Evolutionary conservation across 306 rosid genomes (phyloP), one percentile per base, ranked within the genome.

Genomic region (Senna tora): DNA sequence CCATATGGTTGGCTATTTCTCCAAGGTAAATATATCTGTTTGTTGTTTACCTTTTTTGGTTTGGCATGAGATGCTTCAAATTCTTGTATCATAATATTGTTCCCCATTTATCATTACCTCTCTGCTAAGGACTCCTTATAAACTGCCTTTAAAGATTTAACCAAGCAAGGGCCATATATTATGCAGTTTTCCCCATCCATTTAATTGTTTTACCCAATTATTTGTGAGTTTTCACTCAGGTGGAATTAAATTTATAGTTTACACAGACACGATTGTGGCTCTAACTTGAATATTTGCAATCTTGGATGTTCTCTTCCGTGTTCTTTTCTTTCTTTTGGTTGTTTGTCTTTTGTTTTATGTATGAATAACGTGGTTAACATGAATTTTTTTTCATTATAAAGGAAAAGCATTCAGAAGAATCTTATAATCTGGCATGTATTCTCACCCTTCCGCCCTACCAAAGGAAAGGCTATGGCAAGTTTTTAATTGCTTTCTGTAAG

Each of bases 1-100:
- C 80, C 99, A 95, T 82, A 89, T 95, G 99, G 99, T 95, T 75
- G 99, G 99, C 76, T 95, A 95, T 83, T 95, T 95, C 76, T 91
- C 99, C 42, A 95, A 95, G 97, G 99, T 88, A 78, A 69, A 30
- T 22, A 42, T 11, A 52, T n/a, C 33, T 16, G 17, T 73, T 6
- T 51, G 28, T 43, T 21, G 41, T 58, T 25, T 3, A 12, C 30
- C 30, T 25, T 13, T 14, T 59, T 16, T 7, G 15, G 49, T 17
- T 42, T 41, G 69, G 17, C 36, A 47, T 64, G 54, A 43, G 39
- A 64, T 42, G 22, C 70, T 43, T 65, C 22, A 30, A 43, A 25
- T 65, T 22, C 15, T 12, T 45, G 3, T 43, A 65, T n/a, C 57
- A 46, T 41, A 36, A 36, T 4, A 4, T 2, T 36, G 39, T 36